phyloP scores from a whole-genome alignment of 495 filamentous ascomycete species.

The Terfezia claveryi region DNA sequence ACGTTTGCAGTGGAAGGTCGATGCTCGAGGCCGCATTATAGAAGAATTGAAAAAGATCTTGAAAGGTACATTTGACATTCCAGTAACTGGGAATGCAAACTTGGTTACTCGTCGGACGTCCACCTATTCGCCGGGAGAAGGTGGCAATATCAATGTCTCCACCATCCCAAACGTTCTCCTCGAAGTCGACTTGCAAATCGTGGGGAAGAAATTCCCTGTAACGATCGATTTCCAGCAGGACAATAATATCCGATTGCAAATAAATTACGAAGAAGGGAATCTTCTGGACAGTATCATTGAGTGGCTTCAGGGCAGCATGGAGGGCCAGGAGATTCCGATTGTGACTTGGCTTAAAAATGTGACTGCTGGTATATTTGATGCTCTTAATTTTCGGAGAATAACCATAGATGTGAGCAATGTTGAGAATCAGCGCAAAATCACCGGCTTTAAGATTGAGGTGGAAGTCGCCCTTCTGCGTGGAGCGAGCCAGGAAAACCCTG shows the following conservation, averaged over 20 bases:
- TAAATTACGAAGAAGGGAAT: too few species aligned
- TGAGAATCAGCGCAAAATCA: neutral
- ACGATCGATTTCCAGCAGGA: neutral
- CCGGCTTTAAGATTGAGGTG: neutral
- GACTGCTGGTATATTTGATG: neutral
- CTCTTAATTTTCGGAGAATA: neutral
- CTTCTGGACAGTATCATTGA: too few species aligned
- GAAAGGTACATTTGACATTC: neutral
- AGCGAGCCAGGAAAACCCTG: neutral
- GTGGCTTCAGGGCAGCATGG: too few species aligned
- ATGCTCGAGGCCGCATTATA: neutral
- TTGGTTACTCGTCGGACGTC: conserved; percentile 2
- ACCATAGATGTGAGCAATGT: neutral
- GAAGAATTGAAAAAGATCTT: neutral
- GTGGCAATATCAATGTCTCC: neutral
- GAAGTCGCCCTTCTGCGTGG: conserved; percentile 1
- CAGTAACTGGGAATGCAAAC: neutral
- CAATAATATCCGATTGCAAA: too few species aligned
- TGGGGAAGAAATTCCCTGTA: neutral
- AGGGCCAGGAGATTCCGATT: too few species aligned
- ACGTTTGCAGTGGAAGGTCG: conserved; percentile 3
- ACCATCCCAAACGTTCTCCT: neutral
- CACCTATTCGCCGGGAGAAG: neutral
- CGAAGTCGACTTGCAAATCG: neutral
- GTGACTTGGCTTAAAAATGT: neutral